Percentiles rank a stretch among this genome's conserved stretches.
phyloP scores from a whole-genome alignment of 257 asterid genomes.

The Nyctanthes arbortristis region DNA sequence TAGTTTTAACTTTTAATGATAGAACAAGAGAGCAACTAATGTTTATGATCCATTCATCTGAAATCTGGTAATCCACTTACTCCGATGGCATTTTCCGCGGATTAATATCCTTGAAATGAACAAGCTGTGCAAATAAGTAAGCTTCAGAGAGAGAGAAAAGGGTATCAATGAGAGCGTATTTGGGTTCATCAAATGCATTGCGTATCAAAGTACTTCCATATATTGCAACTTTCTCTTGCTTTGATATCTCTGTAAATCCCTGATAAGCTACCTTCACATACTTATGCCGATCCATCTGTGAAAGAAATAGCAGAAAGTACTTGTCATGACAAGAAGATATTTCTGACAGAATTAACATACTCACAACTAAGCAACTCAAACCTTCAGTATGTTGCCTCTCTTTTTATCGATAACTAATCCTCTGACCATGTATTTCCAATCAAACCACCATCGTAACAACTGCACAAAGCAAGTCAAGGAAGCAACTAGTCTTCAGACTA shows the following conservation, averaged over 20 bases:
- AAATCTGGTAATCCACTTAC: slow-evolving; percentile 58
- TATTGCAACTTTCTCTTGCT: slow-evolving; percentile 85
- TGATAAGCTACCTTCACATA: slow-evolving; percentile 95
- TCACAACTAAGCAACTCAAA: slow-evolving; percentile 32
- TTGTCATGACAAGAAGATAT: too few relatives aligned
- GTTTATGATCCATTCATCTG: not conserved
- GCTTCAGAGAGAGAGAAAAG: slow-evolving; percentile 95
- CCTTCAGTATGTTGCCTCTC: slow-evolving; percentile 94
- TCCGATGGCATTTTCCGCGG: slow-evolving; percentile 75
- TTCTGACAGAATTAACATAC: too few relatives aligned
- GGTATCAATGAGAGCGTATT: slow-evolving; percentile 89
- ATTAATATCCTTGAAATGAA: slow-evolving; percentile 87
- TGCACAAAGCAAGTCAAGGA: slow-evolving; percentile 36
- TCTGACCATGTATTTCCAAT: slow-evolving; percentile 92
- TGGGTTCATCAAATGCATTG: slow-evolving; percentile 90
- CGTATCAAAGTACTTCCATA: slow-evolving; percentile 80
- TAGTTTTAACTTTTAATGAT: slow-evolving; percentile 4
- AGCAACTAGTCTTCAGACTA: slow-evolving; percentile 5
- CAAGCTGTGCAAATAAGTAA: slow-evolving; percentile 92
- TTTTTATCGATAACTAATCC: slow-evolving; percentile 92
- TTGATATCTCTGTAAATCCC: slow-evolving; percentile 81
- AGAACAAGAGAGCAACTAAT: slow-evolving; percentile 11
- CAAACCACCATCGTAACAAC: slow-evolving; percentile 84
- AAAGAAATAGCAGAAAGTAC: too few relatives aligned
- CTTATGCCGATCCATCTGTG: slow-evolving; percentile 94